These are phyloP conservation scores for Parathielavia hyrcaniae DNA, from an alignment of 495 filamentous ascomycete species.

Conservation along the genomic window DNA sequence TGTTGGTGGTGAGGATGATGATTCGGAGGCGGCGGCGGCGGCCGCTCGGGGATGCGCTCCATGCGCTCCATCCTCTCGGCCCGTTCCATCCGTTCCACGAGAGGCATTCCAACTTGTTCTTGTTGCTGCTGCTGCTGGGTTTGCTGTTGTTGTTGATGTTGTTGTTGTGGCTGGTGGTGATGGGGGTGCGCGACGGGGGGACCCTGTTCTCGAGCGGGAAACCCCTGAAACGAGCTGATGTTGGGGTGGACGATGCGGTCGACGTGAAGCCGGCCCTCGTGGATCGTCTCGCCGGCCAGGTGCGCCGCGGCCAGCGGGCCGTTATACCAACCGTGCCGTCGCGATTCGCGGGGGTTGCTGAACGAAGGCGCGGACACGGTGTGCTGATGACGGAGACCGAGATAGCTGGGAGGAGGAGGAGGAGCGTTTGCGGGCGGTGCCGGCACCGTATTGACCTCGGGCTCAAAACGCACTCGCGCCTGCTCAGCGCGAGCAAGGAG, in stretches of 20 bases:
- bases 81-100: constrained; percentile 24
- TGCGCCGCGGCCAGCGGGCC: constrained; percentile 43
- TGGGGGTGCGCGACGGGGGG: constrained; percentile 18
- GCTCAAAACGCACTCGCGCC: constrained; percentile 44
- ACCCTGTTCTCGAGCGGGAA: constrained; percentile 38
- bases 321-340: constrained; percentile 65
- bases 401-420: not conserved
- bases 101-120: not conserved
- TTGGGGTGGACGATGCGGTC: constrained; percentile 48
- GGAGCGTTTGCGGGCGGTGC: constrained; percentile 6
- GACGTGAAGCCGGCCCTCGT: constrained; percentile 38
- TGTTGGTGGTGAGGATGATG: too few species aligned
- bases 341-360: constrained; percentile 49
- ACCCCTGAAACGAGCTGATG: constrained; percentile 40
- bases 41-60: constrained; percentile 31
- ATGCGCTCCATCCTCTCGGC: constrained; percentile 27
- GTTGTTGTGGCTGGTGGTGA: constrained; percentile 13
- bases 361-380: constrained; percentile 46
- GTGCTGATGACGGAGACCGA: constrained; percentile 38
- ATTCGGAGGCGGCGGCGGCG: too few species aligned
- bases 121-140: constrained; percentile 17
- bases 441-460: constrained; percentile 24
- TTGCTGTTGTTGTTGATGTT: constrained; percentile 17
- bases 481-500: constrained; percentile 46
- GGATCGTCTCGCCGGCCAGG: constrained; percentile 32